Evolutionary conservation across 2,329 filamentous ascomycete genomes (phyloP), one percentile per base, ranked within the genome.

Genomic region (Talaromyces piceae): DNA sequence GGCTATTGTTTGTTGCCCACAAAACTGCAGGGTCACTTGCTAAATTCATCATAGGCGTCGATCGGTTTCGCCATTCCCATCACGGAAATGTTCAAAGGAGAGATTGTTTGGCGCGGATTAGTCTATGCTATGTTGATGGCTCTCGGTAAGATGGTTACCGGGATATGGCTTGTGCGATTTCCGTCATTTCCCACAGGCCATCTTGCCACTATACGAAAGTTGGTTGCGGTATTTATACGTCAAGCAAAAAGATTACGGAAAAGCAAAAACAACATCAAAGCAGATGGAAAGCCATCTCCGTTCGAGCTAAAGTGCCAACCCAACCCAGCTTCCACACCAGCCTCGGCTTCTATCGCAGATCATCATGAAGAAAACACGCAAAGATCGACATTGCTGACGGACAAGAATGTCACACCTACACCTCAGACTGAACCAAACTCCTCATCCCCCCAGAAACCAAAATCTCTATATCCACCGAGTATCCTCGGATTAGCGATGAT

Each of bases 51-150:
- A 37, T 22, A 69, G 65, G 63, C 77, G 2, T 81, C 78, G 0
- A 85, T 91, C 30, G 87, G 87, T 0, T 91, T 91, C 62, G 84
- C 87, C 0, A 86, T 93, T 1, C 87, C 87, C 0, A 84, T 91
- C 26, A 80, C 77, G 0, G 69, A 79, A 5, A 82, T 93, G 74
- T 91, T 90, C 58, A 63, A 65, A 0, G 79, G 79, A 0, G 60
- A 69, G 0, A 74, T 87, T 0, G 67, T 90, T 1, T 93, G 86
- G 87, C 79, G 81, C 9, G 87, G 87, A 0, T 55, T 90, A 0
- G 75, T 90, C 1, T 93, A 91, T 59, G 75, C 84, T 0, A 56
- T 84, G 0, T 68, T 93, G 3, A 93, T 93, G 87, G 62, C 75
- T 1, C 47, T 87, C 2, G 76, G 70, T 3, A 87, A 87, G 60